Evolutionary conservation across 305 asterid species (phyloP).

Genomic region (Fraxinus sp.): DNA sequence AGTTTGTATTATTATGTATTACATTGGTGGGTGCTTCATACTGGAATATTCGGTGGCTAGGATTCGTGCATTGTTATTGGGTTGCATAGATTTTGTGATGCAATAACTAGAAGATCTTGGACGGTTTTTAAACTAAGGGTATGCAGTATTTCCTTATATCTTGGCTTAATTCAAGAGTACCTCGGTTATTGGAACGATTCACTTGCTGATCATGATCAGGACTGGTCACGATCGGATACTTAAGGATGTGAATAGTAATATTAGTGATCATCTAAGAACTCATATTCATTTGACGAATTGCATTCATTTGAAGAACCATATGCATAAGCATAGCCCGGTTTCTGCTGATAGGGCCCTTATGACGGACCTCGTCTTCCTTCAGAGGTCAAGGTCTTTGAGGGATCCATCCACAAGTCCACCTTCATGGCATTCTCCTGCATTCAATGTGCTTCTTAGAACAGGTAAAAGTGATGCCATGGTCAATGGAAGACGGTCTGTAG

Average conservation of each 20-base stretch:
- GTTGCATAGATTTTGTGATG: not conserved
- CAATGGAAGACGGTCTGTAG: slow-evolving; percentile 56
- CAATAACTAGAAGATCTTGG: slow-evolving; percentile 33
- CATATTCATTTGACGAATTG: slow-evolving; percentile 95
- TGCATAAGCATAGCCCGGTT: slow-evolving; percentile 89
- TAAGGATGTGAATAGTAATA: slow-evolving; percentile 80
- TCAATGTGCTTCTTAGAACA: slow-evolving; percentile 43
- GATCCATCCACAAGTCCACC: slow-evolving; percentile 91
- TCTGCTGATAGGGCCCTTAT: slow-evolving; percentile 69
- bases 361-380: slow-evolving; percentile 86
- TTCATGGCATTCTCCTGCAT: slow-evolving; percentile 75
- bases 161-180: slow-evolving; percentile 35
- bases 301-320: slow-evolving; percentile 94
- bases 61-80: slow-evolving; percentile 12
- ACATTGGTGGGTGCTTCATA: not conserved
- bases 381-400: slow-evolving; percentile 82
- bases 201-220: slow-evolving; percentile 80
- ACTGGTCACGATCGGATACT: slow-evolving; percentile 79
- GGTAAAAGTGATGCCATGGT: slow-evolving; percentile 49
- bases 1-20: not conserved
- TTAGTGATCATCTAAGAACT: slow-evolving; percentile 76
- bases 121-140: slow-evolving; percentile 31
- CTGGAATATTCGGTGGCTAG: slow-evolving; percentile 22
- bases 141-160: slow-evolving; percentile 33
- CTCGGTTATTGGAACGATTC: slow-evolving; percentile 31